Evolutionary conservation across 2,329 filamentous ascomycete genomes (phyloP), one percentile per base, ranked within the genome.

Genomic region (Fusarium mangiferae): DNA sequence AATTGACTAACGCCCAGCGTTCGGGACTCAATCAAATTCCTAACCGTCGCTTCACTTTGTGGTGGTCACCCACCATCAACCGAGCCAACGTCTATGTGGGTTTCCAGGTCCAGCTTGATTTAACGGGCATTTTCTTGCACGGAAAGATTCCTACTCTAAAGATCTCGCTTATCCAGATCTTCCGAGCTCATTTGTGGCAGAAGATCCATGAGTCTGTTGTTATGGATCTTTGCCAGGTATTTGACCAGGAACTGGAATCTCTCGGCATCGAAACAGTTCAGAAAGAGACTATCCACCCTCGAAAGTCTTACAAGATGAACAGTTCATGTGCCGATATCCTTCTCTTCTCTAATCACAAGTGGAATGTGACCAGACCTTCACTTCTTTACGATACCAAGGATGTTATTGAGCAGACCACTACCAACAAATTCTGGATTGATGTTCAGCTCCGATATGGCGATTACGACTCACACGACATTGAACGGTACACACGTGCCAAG

Each of bases 291-390:
- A 99, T 99, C 68, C 96, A 99, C 86, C 96, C 96, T 59, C 90
- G 96, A 90, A 99, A 99, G 85, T 98, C 95, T 9, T 99, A 99
- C 90, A 99, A 99, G 90, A 99, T 99, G 96, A 99, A 99, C 87
- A 98, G 95, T 79, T 98, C 96, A 66, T 98, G 96, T 79, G 96
- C 97, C 9, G 96, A 99, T 82, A 98, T 99, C 73, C 88, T 98
- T 62, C 89, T 99, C 15, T 99, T 99, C 80, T 96, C 96, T 42
- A 97, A 93, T 74, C 96, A 98, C 86, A 99, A 98, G 83, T 99
- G 97, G 97, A 98, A 97, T 73, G 95, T 99, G 59, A 98, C 95
- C 1, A 89, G 94, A 6, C 97, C 96, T 4, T 98, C 96, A 7
- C 90, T 98, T 77, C 86, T 99, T 7, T 98, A 97, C 80, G 96